A percentile compares a stretch with the other conserved stretches of the same genome.
These are phyloP conservation scores for Aspergillus viridinutans DNA, from an alignment of 2,329 filamentous ascomycete species.

Conservation along the genomic window DNA sequence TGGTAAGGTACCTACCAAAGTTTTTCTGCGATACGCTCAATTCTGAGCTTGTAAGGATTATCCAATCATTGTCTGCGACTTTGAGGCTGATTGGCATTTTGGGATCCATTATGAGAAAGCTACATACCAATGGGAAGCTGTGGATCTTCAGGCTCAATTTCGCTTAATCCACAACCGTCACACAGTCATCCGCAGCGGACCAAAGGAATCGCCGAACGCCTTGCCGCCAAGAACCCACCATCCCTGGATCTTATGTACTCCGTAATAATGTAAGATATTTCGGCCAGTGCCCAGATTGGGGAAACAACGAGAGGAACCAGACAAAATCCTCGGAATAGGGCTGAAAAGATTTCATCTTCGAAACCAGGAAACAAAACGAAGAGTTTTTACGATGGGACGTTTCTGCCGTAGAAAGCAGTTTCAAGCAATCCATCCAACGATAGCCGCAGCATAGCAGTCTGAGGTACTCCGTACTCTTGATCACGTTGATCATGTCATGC, in stretches of 20 bases:
- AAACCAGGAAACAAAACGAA: not conserved
- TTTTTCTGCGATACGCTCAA: constrained; percentile 2
- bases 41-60: not conserved
- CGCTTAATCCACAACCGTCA: constrained; percentile 25
- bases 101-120: constrained; percentile 11
- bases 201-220: constrained; percentile 15
- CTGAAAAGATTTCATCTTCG: not conserved
- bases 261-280: not conserved
- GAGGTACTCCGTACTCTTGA: no score
- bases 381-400: not conserved
- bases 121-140: constrained; percentile 22
- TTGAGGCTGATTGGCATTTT: constrained; percentile 16
- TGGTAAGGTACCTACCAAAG: not conserved
- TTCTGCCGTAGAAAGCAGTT: not conserved
- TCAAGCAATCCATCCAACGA: not conserved
- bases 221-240: constrained; percentile 11
- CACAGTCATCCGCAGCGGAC: constrained; percentile 13
- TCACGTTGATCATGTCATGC: not conserved
- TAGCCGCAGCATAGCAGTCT: not conserved
- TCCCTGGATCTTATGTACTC: constrained; percentile 10
- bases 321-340: not conserved
- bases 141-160: constrained; percentile 29
- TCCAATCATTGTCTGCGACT: constrained; percentile 3
- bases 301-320: not conserved
- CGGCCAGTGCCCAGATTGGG: not conserved